A percentile compares a stretch with the other conserved stretches of the same genome.
phyloP scores from a whole-genome alignment of 2,329 filamentous ascomycete species.

The Clarireedia paspali region DNA sequence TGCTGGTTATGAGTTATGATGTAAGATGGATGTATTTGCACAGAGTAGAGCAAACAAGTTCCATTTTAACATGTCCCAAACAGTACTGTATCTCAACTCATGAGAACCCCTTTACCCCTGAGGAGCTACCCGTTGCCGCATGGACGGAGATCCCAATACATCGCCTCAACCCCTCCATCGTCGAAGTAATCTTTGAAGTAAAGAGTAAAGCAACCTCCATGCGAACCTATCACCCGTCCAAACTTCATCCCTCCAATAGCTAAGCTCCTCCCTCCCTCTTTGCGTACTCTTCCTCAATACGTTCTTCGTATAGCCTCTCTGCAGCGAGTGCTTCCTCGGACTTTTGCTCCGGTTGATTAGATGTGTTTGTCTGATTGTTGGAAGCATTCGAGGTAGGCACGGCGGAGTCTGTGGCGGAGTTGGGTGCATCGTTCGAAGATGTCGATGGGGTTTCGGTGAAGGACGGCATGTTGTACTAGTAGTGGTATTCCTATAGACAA shows the following conservation, averaged over 20 bases:
- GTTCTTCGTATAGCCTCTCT: conserved; percentile 15
- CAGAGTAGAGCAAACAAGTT: too few species aligned
- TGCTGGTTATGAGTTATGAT: too few species aligned
- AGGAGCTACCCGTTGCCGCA: too few species aligned
- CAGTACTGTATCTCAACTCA: too few species aligned
- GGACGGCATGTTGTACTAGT: conserved; percentile 1
- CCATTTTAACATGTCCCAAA: too few species aligned
- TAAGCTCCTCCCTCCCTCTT: conserved; percentile 25
- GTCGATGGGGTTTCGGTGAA: conserved; percentile 3
- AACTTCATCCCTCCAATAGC: conserved; percentile 5
- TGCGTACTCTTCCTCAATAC: conserved; percentile 16
- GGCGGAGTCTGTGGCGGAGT: not conserved
- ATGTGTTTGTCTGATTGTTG: not conserved
- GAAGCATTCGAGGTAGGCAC: not conserved
- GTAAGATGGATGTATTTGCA: too few species aligned
- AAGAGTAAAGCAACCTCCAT: too few species aligned
- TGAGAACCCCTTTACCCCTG: too few species aligned
- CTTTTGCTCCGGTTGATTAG: not conserved
- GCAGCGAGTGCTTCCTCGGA: conserved; percentile 12
- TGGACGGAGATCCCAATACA: too few species aligned
- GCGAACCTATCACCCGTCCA: not conserved
- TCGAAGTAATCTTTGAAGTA: too few species aligned
- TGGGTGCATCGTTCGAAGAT: not conserved
- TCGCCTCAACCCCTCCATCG: too few species aligned
- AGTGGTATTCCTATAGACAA: not conserved